Evolutionary conservation across 371 early-diverging fungal species (phyloP), one percentile per base, ranked within the genome.

Genomic region (Thermomucor indicae-seudaticae): DNA sequence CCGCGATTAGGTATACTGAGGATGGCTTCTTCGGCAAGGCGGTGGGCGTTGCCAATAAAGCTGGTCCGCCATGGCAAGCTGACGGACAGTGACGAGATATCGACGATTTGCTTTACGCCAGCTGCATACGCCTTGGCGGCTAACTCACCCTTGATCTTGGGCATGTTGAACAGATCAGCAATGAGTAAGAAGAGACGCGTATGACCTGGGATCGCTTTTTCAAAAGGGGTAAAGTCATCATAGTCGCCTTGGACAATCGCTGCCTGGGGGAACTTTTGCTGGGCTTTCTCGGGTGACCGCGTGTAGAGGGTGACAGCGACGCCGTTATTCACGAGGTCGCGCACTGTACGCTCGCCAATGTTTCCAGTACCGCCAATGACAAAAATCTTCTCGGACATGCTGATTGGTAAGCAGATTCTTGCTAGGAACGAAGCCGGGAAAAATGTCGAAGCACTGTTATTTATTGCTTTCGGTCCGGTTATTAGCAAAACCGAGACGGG

Each of bases 351-450:
- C 3, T 27, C 20, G 10, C 67, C 71, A 47, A 62, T 50, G n/a
- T 64, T 55, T 25, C 67, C 71, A 14, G 71, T 64, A 16, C 55
- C 67, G 4, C 71, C 67, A 22, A 70, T 17, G 20, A 70, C 37
- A 37, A 53, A 66, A 3, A 66, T 43, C 1, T 51, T 50, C 27
- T 64, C 59, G 30, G n/a, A n/a, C n/a, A n/a, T n/a, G n/a, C n/a
- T n/a, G n/a, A n/a, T n/a, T n/a, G n/a, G n/a, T n/a, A n/a, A n/a
- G n/a, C n/a, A n/a, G n/a, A n/a, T n/a, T n/a, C n/a, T n/a, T n/a
- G n/a, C n/a, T n/a, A n/a, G n/a, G n/a, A n/a, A n/a, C n/a, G n/a
- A n/a, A n/a, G n/a, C n/a, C n/a, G n/a, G n/a, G n/a, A n/a, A n/a
- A n/a, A n/a, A n/a, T n/a, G n/a, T n/a, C n/a, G n/a, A n/a, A n/a